Conservation (phyloP, 345 rosid genomes). For the Euphorbia lathyris region DNA sequence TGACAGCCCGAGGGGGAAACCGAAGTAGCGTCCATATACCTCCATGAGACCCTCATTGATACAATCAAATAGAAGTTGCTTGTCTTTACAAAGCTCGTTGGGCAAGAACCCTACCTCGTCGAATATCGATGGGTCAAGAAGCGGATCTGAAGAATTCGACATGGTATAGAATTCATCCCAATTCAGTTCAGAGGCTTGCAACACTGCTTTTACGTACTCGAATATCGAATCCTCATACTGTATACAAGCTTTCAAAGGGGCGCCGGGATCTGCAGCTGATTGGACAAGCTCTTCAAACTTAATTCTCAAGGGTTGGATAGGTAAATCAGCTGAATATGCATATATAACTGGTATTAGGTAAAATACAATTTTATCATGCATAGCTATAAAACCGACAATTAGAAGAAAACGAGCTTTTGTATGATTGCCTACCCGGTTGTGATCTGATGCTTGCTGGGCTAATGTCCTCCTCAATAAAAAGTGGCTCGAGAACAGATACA, state of each 20-base stretch:
- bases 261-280: slow-evolving; percentile 29
- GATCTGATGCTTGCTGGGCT: slow-evolving; percentile 56
- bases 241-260: slow-evolving; percentile 32
- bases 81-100: slow-evolving; percentile 45
- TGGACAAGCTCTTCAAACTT: slow-evolving; percentile 55
- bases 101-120: slow-evolving; percentile 52
- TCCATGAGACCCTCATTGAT: slow-evolving; percentile 75
- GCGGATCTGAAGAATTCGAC: slow-evolving; percentile 54
- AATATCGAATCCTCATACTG: slow-evolving; percentile 48
- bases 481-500: slow-evolving; percentile 81
- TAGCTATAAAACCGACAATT: slow-evolving; percentile 4
- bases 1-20: slow-evolving; percentile 52
- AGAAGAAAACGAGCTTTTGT: background rate
- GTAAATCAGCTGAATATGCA: slow-evolving; percentile 44
- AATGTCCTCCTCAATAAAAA: slow-evolving; percentile 58
- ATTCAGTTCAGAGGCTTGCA: slow-evolving; percentile 48
- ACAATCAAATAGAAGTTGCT: slow-evolving; percentile 64
- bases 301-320: slow-evolving; percentile 52
- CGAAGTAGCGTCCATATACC: slow-evolving; percentile 39
- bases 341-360: slow-evolving; percentile 28
- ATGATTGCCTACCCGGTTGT: slow-evolving; percentile 49
- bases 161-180: slow-evolving; percentile 70
- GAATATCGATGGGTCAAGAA: slow-evolving; percentile 57
- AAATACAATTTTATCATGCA: background rate
- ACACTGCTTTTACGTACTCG: slow-evolving; percentile 50